phyloP scores from a whole-genome alignment of 306 rosid genomes.

The Abrus precatorius region DNA sequence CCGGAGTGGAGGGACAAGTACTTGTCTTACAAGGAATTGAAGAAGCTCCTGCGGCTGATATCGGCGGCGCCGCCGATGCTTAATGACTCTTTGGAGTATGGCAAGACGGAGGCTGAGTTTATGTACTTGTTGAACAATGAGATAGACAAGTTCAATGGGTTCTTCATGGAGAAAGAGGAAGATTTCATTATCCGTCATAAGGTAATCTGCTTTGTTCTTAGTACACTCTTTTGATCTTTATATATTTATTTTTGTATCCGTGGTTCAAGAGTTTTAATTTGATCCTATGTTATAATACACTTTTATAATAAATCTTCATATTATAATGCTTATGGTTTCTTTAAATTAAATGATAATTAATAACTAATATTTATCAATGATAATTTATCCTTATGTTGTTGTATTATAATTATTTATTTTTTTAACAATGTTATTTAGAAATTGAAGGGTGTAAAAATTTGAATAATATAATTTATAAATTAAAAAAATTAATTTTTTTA shows the following conservation, averaged over 20 bases:
- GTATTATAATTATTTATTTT: background rate
- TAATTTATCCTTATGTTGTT: background rate
- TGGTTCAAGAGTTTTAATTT: background rate
- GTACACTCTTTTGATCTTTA: background rate
- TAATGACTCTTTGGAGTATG: slow-evolving; percentile 52
- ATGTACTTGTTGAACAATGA: slow-evolving; percentile 77
- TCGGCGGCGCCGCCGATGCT: slow-evolving; percentile 54
- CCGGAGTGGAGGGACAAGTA: slow-evolving; percentile 86
- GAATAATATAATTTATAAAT: too few species aligned
- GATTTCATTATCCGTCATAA: slow-evolving; percentile 78
- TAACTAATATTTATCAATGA: background rate
- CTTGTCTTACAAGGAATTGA: slow-evolving; percentile 85
- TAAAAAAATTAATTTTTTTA: too few species aligned
- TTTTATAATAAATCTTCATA: background rate
- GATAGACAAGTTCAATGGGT: slow-evolving; percentile 86
- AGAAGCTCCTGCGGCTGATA: slow-evolving; percentile 68
- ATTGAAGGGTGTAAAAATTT: background rate
- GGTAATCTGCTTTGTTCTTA: slow-evolving; percentile 49
- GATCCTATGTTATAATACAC: background rate
- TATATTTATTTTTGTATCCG: background rate
- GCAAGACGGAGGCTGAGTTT: slow-evolving; percentile 68
- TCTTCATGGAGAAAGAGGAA: slow-evolving; percentile 87
- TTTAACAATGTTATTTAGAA: background rate
- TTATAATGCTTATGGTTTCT: background rate
- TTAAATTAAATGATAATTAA: background rate